These are phyloP conservation scores for Cornus controversa DNA, from an alignment of 148 eudicot species.

Conservation along the genomic window DNA sequence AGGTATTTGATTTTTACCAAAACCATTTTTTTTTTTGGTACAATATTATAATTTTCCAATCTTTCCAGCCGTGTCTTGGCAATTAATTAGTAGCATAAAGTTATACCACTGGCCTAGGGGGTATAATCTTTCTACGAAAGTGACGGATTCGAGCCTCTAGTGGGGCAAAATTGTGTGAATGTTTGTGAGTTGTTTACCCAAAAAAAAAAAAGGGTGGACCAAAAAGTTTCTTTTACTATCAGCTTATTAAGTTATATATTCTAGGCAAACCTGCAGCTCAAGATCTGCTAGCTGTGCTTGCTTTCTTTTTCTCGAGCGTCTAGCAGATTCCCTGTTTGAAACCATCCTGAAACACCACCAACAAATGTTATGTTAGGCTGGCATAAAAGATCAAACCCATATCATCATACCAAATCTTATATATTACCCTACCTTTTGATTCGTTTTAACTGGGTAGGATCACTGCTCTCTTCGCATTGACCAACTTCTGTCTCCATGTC, in stretches of 20 bases:
- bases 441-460: slow-evolving; percentile 51
- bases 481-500: slow-evolving; percentile 73
- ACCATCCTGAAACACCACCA: slow-evolving; percentile 59
- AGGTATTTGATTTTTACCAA: no score
- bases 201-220: background rate
- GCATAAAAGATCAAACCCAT: background rate
- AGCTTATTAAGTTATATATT: background rate
- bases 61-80: no score
- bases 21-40: no score
- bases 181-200: no score
- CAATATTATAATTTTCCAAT: no score
- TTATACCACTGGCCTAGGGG: no score
- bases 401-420: background rate
- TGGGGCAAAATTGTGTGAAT: no score
- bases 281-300: slow-evolving; percentile 80
- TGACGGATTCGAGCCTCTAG: no score
- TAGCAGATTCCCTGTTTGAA: slow-evolving; percentile 91
- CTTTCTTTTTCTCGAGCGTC: slow-evolving; percentile 83
- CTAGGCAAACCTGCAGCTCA: slow-evolving; percentile 66
- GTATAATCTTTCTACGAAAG: no score
- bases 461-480: slow-evolving; percentile 69
- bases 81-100: no score
- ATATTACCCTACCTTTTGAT: slow-evolving; percentile 47
- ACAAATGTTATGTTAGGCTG: slow-evolving; percentile 6
- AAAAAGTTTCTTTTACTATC: background rate